A percentile compares a stretch with the other conserved stretches of the same genome.
phyloP scores from a whole-genome alignment of 495 filamentous ascomycete species.

The Letharia lupina region DNA sequence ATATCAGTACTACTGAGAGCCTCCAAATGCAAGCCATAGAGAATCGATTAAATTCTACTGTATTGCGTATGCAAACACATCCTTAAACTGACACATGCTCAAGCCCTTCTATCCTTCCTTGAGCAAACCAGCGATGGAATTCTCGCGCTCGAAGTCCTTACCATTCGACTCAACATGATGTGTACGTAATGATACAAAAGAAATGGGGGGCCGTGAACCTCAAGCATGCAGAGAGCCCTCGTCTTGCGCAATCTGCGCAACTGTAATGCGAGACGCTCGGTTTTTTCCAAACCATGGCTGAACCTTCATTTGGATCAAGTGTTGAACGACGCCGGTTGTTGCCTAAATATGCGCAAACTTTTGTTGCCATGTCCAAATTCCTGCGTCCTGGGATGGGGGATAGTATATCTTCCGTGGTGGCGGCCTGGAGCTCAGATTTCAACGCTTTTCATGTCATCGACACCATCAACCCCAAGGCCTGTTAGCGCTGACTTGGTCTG shows the following conservation, averaged over 20 bases:
- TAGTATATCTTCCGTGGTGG: background rate
- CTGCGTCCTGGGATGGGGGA: background rate
- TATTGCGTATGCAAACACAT: conserved; percentile 13
- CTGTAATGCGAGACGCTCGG: conserved; percentile 9
- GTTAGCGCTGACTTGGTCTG: conserved; percentile 25
- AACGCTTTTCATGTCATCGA: conserved; percentile 50
- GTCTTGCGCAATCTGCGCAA: background rate
- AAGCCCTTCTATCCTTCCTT: conserved; percentile 7
- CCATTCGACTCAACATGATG: conserved; percentile 1
- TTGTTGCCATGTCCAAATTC: conserved; percentile 2
- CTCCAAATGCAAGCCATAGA: background rate
- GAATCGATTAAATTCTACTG: background rate
- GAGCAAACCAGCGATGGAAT: conserved; percentile 1
- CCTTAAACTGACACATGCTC: conserved; percentile 6
- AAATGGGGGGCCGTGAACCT: background rate
- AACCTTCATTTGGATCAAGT: background rate
- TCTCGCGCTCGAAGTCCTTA: conserved; percentile 1
- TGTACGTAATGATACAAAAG: conserved; percentile 19
- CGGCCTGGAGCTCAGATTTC: conserved; percentile 35
- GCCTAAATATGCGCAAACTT: background rate
- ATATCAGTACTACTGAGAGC: background rate
- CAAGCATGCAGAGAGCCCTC: background rate
- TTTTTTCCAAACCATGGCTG: background rate
- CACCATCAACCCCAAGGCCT: conserved; percentile 27
- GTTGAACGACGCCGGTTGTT: background rate